phyloP scores from a whole-genome alignment of 2,329 filamentous ascomycete species.

The Cercospora beticola region DNA sequence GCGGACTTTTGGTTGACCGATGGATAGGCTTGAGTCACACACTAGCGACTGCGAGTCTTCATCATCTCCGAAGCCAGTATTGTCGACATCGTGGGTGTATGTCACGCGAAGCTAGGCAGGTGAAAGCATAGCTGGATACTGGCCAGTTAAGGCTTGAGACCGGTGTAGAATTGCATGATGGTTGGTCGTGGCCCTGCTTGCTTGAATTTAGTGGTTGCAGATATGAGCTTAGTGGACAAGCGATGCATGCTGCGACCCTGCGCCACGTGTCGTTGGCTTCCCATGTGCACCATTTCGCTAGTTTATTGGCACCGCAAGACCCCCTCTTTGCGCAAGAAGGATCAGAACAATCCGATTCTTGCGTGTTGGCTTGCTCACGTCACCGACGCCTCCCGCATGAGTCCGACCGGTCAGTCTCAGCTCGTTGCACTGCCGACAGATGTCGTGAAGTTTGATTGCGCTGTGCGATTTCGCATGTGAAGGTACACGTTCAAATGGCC shows the following conservation, averaged over 20 bases:
- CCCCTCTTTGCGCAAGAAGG: not conserved
- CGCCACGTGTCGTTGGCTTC: not conserved
- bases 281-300: not conserved
- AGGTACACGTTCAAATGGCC: not conserved
- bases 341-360: not conserved
- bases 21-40: not conserved
- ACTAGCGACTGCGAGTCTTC: not conserved
- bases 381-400: not conserved
- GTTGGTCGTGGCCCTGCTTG: not conserved
- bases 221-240: not conserved
- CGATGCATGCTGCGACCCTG: not conserved
- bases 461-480: not conserved
- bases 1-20: not conserved
- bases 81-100: not conserved
- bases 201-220: not conserved
- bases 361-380: not conserved
- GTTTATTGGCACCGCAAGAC: not conserved
- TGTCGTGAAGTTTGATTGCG: not conserved
- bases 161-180: not conserved
- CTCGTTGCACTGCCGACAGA: not conserved
- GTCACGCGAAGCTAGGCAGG: not conserved
- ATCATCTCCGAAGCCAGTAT: not conserved
- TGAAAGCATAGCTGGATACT: not conserved
- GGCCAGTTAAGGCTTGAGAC: not conserved
- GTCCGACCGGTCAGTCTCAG: not conserved